Conservation (phyloP, 2,329 filamentous ascomycete species). For the Rutstroemia sp. region DNA sequence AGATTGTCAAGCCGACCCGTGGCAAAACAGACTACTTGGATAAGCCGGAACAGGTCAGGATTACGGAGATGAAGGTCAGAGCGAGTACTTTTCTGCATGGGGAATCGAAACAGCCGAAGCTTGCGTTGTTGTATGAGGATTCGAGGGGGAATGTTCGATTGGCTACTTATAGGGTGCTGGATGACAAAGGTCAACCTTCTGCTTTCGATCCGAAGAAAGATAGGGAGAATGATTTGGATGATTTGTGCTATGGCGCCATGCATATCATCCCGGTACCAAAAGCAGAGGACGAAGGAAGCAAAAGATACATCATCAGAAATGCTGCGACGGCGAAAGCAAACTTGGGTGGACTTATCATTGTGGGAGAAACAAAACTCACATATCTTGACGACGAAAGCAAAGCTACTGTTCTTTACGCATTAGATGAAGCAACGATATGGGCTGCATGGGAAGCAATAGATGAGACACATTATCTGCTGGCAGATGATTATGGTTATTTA, state of each 20-base stretch:
- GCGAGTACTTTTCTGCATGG: conserved; percentile 59
- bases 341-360: conserved; percentile 62
- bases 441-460: conserved; percentile 88
- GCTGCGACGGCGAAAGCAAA: conserved; percentile 42
- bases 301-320: conserved; percentile 53
- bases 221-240: conserved; percentile 45
- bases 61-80: conserved; percentile 60
- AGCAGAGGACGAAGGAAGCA: conserved; percentile 48
- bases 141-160: conserved; percentile 49
- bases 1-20: conserved; percentile 47
- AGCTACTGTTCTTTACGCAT: conserved; percentile 52
- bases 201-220: conserved; percentile 49
- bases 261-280: conserved; percentile 56
- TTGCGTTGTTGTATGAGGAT: conserved; percentile 61
- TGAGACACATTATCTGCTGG: conserved; percentile 74
- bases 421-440: conserved; percentile 75
- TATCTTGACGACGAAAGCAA: conserved; percentile 78
- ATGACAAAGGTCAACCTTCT: conserved; percentile 45
- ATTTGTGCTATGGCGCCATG: conserved; percentile 48
- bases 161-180: conserved; percentile 53
- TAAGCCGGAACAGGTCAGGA: conserved; percentile 51
- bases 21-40: conserved; percentile 49
- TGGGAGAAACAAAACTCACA: conserved; percentile 73
- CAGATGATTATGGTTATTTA: conserved; percentile 82
- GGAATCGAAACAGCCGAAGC: conserved; percentile 45